A percentile compares a stretch with the other conserved stretches of the same genome.
Conservation (phyloP, 345 rosid genomes). For the Eucalyptus grandis region DNA sequence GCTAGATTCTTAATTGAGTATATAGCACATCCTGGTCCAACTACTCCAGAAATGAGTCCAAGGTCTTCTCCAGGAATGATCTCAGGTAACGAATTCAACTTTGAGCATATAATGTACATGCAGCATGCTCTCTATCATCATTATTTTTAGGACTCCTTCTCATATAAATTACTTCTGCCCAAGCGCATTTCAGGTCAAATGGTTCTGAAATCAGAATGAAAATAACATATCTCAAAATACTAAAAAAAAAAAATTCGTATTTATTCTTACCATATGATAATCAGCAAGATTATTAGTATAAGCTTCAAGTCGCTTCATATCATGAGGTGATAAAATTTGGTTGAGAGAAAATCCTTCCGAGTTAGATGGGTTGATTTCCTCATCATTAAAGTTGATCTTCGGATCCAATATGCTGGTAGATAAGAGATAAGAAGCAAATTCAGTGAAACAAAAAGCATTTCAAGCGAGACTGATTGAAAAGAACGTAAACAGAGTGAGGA, state of each 20-base stretch:
- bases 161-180: background rate
- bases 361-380: constrained; percentile 10
- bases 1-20: background rate
- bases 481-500: background rate
- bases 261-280: constrained; percentile 51
- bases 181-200: background rate
- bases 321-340: constrained; percentile 42
- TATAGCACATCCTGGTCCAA: background rate
- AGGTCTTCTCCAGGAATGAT: background rate
- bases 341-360: constrained; percentile 36
- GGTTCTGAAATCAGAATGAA: background rate
- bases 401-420: constrained; percentile 78
- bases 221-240: background rate
- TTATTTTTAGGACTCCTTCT: background rate
- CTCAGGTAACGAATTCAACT: background rate
- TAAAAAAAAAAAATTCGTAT: background rate
- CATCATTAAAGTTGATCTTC: constrained; percentile 46
- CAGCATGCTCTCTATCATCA: background rate
- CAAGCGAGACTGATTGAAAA: background rate
- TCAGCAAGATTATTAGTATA: constrained; percentile 61
- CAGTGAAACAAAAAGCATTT: background rate
- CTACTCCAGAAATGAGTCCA: background rate
- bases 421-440: background rate
- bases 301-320: constrained; percentile 56
- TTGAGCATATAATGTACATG: background rate